Base-by-base conservation (phyloP, 225 moss, liverwort and hornwort species). In the Takakia lepidozioides region DNA sequence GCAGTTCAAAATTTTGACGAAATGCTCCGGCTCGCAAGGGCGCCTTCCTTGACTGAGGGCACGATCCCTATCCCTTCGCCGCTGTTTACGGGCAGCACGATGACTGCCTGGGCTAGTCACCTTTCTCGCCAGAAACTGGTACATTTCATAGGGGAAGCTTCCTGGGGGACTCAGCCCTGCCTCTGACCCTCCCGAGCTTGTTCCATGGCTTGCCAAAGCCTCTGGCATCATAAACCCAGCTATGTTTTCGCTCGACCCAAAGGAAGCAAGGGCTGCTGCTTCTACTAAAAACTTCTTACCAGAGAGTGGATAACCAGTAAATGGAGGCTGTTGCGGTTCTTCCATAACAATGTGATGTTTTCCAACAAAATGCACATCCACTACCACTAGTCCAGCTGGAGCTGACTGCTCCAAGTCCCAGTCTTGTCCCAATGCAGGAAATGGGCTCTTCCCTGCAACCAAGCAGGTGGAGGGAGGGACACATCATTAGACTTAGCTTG, bases 121-220 rank as follows among this genome's bases (percentile, higher is more conserved):
- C 75, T 95, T 95, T 61, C 84, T 83, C 3, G 86, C 69, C 65
- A 95, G 61, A 61, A 90, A 95, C 49, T 95, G 83, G 47, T 82
- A 95, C 89, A 95, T 90, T 61, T 95, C 93, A 32, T 90, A 84
- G 10, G 82, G 84, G 39, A 95, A 90, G 46, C 84, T 89, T 10
- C 89, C 89, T 2, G 84, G 84, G 47, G 86, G 93, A 49, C 93
- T 95, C 22, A 69, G 74, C 13, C 66, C 82, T 8, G 70, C 70
- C 39, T 79, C 79, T 23, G 79, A 70, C 8, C 73, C 73, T 60
- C 70, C 70, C 2, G 74, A 70, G 62, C 73, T 78, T 25, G 54
- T 38, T 54, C 77, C 77, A 1, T 77, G 74, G 29, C 81, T 81
- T 3, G 66, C 77, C 60, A 66, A 78, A 43, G 56, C 49, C 46